Percentiles rank a stretch among this genome's conserved stretches.
phyloP scores from a whole-genome alignment of 2,329 filamentous ascomycete species.

The Verticillium longisporum region DNA sequence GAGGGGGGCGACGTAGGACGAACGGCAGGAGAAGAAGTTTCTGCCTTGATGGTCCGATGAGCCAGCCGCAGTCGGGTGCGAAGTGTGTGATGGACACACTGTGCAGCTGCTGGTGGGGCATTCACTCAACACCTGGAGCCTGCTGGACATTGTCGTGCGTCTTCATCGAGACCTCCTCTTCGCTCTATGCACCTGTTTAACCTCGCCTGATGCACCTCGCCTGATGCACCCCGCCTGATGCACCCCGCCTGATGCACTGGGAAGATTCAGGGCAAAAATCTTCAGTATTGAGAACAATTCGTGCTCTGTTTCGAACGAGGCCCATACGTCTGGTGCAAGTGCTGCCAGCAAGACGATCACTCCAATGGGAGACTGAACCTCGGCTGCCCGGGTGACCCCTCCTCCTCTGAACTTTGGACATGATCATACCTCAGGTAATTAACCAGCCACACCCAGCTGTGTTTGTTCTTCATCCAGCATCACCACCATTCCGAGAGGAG shows the following conservation, averaged over 20 bases:
- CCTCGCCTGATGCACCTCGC: too few species aligned
- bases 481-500: not conserved
- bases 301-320: not conserved
- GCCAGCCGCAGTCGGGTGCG: conserved; percentile 9
- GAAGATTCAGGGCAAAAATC: not conserved
- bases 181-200: too few species aligned
- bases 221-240: too few species aligned
- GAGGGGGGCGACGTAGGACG: not conserved
- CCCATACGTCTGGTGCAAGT: too few species aligned
- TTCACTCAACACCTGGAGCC: not conserved
- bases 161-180: not conserved
- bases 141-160: too few species aligned
- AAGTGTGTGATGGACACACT: not conserved
- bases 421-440: too few species aligned
- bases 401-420: not conserved
- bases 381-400: not conserved
- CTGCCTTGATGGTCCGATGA: conserved; percentile 10
- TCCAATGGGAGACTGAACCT: not conserved
- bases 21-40: not conserved
- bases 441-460: not conserved
- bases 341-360: not conserved
- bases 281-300: not conserved
- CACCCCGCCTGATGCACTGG: too few species aligned
- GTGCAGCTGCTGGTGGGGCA: not conserved
- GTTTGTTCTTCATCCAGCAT: not conserved